These are phyloP conservation scores for Millerozyma acaciae DNA, from an alignment of 805 yeast genomes.

Conservation along the genomic window DNA sequence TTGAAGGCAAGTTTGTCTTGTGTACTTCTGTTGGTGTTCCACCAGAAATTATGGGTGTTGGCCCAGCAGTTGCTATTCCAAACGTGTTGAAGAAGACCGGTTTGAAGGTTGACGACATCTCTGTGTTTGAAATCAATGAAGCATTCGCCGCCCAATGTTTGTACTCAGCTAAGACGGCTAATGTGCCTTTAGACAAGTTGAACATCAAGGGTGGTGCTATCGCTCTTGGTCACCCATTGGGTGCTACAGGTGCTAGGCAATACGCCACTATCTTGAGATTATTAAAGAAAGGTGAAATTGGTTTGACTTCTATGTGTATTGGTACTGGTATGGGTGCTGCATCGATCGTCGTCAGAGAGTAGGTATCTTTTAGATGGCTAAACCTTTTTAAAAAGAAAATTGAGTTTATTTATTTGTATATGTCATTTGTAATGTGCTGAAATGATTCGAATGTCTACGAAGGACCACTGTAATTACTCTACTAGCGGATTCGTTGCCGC, in stretches of 20 bases:
- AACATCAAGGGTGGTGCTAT: conserved; percentile 97
- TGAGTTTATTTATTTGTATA: too few relatives aligned
- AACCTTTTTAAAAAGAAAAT: too few relatives aligned
- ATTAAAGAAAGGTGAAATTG: conserved; percentile 74
- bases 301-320: conserved; percentile 93
- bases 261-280: conserved; percentile 83
- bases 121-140: conserved; percentile 86
- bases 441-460: too few relatives aligned
- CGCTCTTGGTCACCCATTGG: conserved; percentile 88
- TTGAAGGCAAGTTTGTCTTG: conserved; percentile 76
- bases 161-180: conserved; percentile 62
- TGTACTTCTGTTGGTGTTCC: conserved; percentile 89
- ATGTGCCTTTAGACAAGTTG: conserved; percentile 58
- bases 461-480: too few relatives aligned
- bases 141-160: conserved; percentile 96
- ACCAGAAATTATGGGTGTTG: conserved; percentile 96
- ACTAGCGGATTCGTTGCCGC: too few relatives aligned
- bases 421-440: too few relatives aligned
- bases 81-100: conserved; percentile 62
- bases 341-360: conserved; percentile 77
- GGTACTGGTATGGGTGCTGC: conserved; percentile 99
- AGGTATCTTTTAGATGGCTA: too few relatives aligned
- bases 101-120: conserved; percentile 59
- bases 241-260: conserved; percentile 77
- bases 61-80: conserved; percentile 96